Base-by-base conservation (phyloP, 2,329 filamentous ascomycete genomes). In the Colletotrichum phormii region DNA sequence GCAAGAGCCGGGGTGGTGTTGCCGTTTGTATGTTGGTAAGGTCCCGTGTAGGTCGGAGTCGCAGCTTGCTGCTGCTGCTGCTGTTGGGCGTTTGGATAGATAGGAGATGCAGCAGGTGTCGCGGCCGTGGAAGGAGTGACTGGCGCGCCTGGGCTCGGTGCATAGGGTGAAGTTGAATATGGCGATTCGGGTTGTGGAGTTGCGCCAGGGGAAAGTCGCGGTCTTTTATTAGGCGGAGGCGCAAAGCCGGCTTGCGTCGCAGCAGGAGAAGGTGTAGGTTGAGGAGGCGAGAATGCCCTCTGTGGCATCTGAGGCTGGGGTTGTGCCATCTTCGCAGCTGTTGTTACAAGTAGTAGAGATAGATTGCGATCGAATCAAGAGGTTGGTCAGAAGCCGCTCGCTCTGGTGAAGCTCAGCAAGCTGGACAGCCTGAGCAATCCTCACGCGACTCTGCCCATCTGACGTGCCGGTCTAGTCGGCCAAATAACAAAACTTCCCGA, bases 171-270 rank as follows among this genome's bases (percentile, higher is more conserved):
- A 76, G 84, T 81, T 75, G 86, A 85, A 78, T 91, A 91, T 0
- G 90, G 90, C 42, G 91, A 93, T 63, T 85, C 87, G 71, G 92
- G 91, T 76, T 92, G 91, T 33, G 93, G 91, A n/a, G 87, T 84
- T 42, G 91, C 89, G 70, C 91, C 91, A 64, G 92, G 91, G 31
- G 92, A 94, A 60, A 94, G 84, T 69, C 90, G 92, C 80, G 89
- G 92, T 80, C 93, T 89, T 84, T 97, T 96, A 72, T 89, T 90
- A 18, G 94, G 91, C 61, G 93, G 93, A 61, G 92, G 89, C 72
- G 82, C 79, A 77, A 82, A 92, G 64, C 82, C 83, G 18, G 87
- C 83, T 75, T 89, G 88, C 37, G 87, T 85, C 26, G 88, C 84
- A 62, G 86, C 88, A 57, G 92, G 91, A 29, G 92, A 92, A 29